Base-by-base conservation (phyloP, 2,329 filamentous ascomycete species). In the Penicillium sclerotigenum region DNA sequence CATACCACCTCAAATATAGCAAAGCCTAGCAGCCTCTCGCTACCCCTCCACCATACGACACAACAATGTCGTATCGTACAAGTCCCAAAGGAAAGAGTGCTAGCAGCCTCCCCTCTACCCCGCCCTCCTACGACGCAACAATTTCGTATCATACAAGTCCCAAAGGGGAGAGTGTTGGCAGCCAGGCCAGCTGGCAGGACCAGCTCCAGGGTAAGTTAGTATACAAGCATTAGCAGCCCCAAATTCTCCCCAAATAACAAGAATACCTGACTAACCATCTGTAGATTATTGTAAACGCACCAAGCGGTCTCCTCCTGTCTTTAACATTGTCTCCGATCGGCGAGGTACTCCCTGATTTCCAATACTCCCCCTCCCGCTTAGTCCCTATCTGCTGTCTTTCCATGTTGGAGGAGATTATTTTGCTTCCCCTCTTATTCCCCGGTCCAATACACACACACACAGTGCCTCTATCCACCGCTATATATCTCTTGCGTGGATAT, bases 281-380 rank as follows among this genome's bases (percentile, higher is more conserved):
- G 40, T 63, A 88, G 86, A 82, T 54, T 78, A 81, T 60, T 89
- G 86, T 71, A 80, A 77, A 54, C 77, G 78, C 58, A 77, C 77
- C 52, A 80, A 83, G 58, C 69, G 84, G 38, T 72, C 75, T 41
- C 72, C 77, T 47, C 87, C 87, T 8, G 75, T 83, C 51, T 91
- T 87, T 71, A 84, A 87, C 68, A 84, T 89, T 64, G 82, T 89
- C 49, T 91, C 88, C 65, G 88, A 91, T 73, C 83, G 87, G 70
- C 82, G 88, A 82, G 87, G 87, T 89, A 80, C 57, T 55, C 62
- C 56, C 54, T 47, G 38, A 58, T 58, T 56, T 56, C 46, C 42
- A 58, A 58, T 65, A 56, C 49, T 48, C 47, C 47, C 47, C 34
- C 47, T 24, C 26, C 52, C 36, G 31, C 26, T 51, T 33, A 26